Conservation (phyloP, 805 yeast genomes). For the Cyberlindnera xishuangbannaensis region DNA sequence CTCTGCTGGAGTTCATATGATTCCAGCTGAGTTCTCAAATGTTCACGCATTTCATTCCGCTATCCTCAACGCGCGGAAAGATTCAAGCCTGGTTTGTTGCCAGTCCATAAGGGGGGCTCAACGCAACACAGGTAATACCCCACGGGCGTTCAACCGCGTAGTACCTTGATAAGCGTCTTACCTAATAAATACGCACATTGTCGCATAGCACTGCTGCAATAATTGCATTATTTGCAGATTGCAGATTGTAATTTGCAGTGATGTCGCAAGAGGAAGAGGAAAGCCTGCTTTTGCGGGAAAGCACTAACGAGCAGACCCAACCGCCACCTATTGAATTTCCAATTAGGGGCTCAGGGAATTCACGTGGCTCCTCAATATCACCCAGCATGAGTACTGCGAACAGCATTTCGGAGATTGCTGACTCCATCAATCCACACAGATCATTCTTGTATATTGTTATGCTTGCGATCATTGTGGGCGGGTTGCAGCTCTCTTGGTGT, state of each 20-base stretch:
- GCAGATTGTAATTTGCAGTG: not conserved
- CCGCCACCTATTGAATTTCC: not conserved
- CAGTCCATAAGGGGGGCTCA: too few species aligned
- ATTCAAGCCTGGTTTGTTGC: too few species aligned
- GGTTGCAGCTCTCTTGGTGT: slow-evolving; percentile 60
- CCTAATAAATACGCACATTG: too few species aligned
- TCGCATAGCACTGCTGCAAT: too few species aligned
- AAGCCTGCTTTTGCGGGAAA: slow-evolving; percentile 5
- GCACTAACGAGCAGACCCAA: not conserved
- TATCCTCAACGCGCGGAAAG: too few species aligned
- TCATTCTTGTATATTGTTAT: slow-evolving; percentile 38
- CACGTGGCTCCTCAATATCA: not conserved
- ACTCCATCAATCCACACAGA: slow-evolving; percentile 38
- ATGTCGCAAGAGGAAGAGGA: slow-evolving; percentile 4
- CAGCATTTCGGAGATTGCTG: slow-evolving; percentile 20
- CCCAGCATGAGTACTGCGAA: slow-evolving; percentile 4
- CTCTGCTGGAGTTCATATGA: too few species aligned
- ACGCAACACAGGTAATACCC: too few species aligned
- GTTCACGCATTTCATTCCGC: too few species aligned
- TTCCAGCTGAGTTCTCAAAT: too few species aligned
- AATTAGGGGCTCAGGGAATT: not conserved
- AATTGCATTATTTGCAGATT: too few species aligned
- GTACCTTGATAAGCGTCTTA: too few species aligned
- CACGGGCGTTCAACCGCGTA: too few species aligned
- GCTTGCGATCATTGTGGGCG: slow-evolving; percentile 46